Evolutionary conservation across 345 rosid species (phyloP), one percentile per base, ranked within the genome.

Genomic region (Eucalyptus virginea): DNA sequence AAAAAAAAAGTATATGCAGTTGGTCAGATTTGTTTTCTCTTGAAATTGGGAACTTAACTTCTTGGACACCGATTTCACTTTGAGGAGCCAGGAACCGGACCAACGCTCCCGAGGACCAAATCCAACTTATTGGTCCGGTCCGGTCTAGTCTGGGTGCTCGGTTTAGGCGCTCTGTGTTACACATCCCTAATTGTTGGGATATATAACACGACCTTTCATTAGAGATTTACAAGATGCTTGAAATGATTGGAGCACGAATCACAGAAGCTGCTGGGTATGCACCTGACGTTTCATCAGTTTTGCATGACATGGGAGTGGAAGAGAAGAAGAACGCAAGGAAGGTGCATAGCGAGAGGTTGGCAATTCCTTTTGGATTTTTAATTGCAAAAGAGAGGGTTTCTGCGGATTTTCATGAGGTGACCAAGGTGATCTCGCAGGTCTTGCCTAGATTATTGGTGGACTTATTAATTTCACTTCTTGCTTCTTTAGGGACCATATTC

Each of bases 241-340:
- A 90, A 52, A 47, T 15, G n/a, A 89, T 91, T 13, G 91, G 87
- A 62, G 89, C 87, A 21, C 83, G 91, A 34, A 19, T 90, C 51
- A 89, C 89, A 28, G 89, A 77, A 86, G 90, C 90, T 52, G 58
- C 58, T n/a, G 93, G 93, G 23, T 89, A 90, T 81, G 80, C 87
- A 47, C 89, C 90, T 8, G 86, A 91, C 28, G 58, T 86, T 67
- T 87, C 86, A 28, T 86, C 88, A 19, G 91, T 91, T 30, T 87
- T 91, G 86, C 92, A 90, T 86, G 92, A 91, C 60, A 90, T 91
- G 23, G 92, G 89, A 32, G 91, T 88, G 87, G 91, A 91, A 91
- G 92, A 88, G 18, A 90, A 91, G 42, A 90, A 83, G 18, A 87
- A 51, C 48, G 92, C 90, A 83, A 67, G 87, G 23, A 87, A 77